phyloP scores from a whole-genome alignment of 2,329 filamentous ascomycete species.

The Nemania serpens region DNA sequence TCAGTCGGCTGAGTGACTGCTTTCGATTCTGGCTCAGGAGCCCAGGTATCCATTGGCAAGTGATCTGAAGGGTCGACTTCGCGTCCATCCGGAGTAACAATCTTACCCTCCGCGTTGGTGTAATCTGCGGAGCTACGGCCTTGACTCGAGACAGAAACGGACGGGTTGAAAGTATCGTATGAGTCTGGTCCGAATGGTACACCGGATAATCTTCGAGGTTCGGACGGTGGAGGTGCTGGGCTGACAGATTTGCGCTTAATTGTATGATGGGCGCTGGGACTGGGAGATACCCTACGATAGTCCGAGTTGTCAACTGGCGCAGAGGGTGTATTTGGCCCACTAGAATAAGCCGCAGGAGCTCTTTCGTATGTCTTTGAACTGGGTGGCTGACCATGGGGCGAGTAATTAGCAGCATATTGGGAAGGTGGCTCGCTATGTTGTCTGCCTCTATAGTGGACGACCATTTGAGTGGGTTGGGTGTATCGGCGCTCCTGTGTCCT shows the following conservation, averaged over 20 bases:
- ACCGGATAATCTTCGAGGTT: conserved; percentile 59
- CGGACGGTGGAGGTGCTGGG: conserved; percentile 61
- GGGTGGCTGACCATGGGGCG: conserved; percentile 30
- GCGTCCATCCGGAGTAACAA: conserved; percentile 75
- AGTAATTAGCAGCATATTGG: conserved; percentile 34
- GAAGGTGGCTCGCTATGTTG: conserved; percentile 42
- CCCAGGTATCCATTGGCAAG: conserved; percentile 76
- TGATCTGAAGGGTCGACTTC: conserved; percentile 83
- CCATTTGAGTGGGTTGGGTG: conserved; percentile 45
- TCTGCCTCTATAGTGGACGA: conserved; percentile 49
- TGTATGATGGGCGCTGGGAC: conserved; percentile 54
- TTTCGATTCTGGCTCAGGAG: conserved; percentile 73
- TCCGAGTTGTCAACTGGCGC: conserved; percentile 24
- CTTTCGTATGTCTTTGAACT: conserved; percentile 40
- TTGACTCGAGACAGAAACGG: conserved; percentile 46
- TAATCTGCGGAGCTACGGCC: conserved; percentile 44
- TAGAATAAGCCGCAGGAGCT: conserved; percentile 42
- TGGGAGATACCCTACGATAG: conserved; percentile 46
- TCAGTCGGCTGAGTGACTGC: conserved; percentile 37
- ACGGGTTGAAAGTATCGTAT: conserved; percentile 74
- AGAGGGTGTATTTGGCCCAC: conserved; percentile 31
- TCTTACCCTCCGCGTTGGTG: conserved; percentile 66
- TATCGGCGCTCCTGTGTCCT: conserved; percentile 54
- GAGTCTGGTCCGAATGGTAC: conserved; percentile 77
- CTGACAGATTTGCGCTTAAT: conserved; percentile 76